Conservation (phyloP, 306 rosid species). For the Arachis hypogaea region DNA sequence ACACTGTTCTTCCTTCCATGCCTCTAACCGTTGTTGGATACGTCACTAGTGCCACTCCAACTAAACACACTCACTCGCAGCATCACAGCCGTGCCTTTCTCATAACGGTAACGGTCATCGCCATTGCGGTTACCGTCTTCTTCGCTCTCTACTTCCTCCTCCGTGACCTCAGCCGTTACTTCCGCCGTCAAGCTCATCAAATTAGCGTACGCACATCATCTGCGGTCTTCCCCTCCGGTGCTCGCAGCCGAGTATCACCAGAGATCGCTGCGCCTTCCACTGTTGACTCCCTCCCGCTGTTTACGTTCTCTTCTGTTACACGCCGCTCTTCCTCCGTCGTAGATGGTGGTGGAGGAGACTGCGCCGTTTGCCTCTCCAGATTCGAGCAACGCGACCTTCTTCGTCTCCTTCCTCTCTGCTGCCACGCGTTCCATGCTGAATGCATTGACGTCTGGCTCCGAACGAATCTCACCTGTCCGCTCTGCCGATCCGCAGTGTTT, state of each 20-base stretch:
- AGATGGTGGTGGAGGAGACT: constrained; percentile 45
- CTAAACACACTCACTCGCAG: constrained; percentile 21
- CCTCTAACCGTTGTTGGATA: constrained; percentile 25
- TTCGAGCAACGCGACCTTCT: constrained; percentile 66
- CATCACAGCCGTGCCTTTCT: constrained; percentile 43
- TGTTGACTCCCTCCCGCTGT: constrained; percentile 58
- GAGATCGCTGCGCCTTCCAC: constrained; percentile 29
- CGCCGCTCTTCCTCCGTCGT: constrained; percentile 40
- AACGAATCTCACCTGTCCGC: constrained; percentile 72
- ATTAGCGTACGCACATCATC: constrained; percentile 1
- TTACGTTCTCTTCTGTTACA: constrained; percentile 56
- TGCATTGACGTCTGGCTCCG: constrained; percentile 78
- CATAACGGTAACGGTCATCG: constrained; percentile 48
- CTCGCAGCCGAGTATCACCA: constrained; percentile 48
- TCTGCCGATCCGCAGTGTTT: constrained; percentile 67
- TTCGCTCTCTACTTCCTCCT: constrained; percentile 57
- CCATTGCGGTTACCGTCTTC: constrained; percentile 45
- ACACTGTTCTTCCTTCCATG: constrained; percentile 6
- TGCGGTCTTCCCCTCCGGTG: constrained; percentile 2
- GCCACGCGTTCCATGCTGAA: constrained; percentile 70
- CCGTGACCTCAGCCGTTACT: constrained; percentile 51
- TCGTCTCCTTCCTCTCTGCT: constrained; percentile 75
- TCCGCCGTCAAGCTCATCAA: constrained; percentile 37
- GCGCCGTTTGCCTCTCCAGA: constrained; percentile 75
- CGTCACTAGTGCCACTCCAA: not conserved